Base-by-base conservation (phyloP, 139 green algal genomes). In the Microglena sp. region DNA sequence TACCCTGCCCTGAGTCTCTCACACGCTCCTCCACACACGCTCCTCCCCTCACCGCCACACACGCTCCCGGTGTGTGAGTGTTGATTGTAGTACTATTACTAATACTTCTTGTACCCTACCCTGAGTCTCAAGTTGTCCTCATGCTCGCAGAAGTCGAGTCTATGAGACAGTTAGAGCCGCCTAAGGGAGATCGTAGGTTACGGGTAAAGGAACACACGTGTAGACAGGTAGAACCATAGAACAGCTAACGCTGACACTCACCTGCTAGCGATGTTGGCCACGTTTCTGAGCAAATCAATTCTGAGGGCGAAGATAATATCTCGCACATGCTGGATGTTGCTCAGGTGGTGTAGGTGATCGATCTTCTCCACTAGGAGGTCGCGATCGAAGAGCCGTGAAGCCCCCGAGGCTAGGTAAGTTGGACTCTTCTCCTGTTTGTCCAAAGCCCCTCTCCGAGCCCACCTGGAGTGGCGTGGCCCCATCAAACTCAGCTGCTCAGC, bases 221-320 rank as follows among this genome's bases (percentile, higher is more conserved):
- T n/a, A n/a, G n/a, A n/a, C n/a, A n/a, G n/a, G n/a, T n/a, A n/a
- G n/a, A n/a, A n/a, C n/a, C n/a, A n/a, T n/a, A n/a, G n/a, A n/a
- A n/a, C n/a, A n/a, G n/a, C n/a, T n/a, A n/a, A n/a, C n/a, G n/a
- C n/a, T n/a, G n/a, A n/a, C n/a, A 7, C 60, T 27, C 34, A 84
- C 77, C 74, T 83, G 22, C 81, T 86, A 27, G 87, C 81, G 55
- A 97, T 91, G 74, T 95, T 95, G n/a, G 90, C 92, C 18, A 98
- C 78, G 76, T 98, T 97, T 45, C 93, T 77, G 27, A 96, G 72
- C 26, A 98, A 78, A 80, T 98, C 93, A n/a, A 89, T 75, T 8
- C 93, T 77, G 54, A 98, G 73, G 1, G 76, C 82, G 72, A 94
- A 93, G 77, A 93, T 90, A 50, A 95, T 90, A 45, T 97, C 85